Evolutionary conservation across 1,284 basidiomycete species (phyloP).

Genomic region (Marasmius sp.): DNA sequence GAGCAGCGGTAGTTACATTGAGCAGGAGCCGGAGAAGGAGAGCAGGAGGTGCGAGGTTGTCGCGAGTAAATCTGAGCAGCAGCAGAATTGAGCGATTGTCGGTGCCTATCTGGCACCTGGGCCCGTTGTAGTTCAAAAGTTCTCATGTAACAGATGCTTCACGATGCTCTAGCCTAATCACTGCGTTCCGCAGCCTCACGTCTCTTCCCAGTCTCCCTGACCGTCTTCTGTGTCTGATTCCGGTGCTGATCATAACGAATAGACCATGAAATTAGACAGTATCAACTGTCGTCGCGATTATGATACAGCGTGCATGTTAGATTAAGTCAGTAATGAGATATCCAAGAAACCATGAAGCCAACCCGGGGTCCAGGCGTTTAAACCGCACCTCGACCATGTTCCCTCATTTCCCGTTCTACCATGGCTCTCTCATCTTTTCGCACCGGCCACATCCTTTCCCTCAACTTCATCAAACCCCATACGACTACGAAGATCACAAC

Average conservation of each 20-base stretch:
- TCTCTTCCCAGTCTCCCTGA: too few species aligned
- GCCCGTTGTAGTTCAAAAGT: too few species aligned
- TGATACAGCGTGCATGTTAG: too few species aligned
- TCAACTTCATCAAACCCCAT: background rate
- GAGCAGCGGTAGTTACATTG: conserved; percentile 41
- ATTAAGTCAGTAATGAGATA: too few species aligned
- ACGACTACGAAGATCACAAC: background rate
- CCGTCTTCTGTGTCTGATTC: too few species aligned
- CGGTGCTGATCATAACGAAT: too few species aligned
- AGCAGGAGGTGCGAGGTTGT: conserved; percentile 35
- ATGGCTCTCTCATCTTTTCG: background rate
- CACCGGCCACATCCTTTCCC: conserved; percentile 17
- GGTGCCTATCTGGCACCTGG: too few species aligned
- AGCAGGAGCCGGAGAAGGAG: conserved; percentile 38
- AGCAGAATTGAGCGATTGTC: conserved; percentile 28
- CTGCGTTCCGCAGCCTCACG: too few species aligned
- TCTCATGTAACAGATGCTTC: too few species aligned
- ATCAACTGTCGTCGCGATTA: too few species aligned
- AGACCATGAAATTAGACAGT: too few species aligned
- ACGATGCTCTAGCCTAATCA: background rate
- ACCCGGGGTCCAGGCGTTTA: background rate
- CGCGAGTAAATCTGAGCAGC: conserved; percentile 27
- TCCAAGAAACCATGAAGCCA: background rate
- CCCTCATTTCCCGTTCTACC: background rate
- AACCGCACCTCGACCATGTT: background rate